A percentile compares a stretch with the other conserved stretches of the same genome.
Conservation (phyloP, 306 rosid species). For the Prinsepia uniflora region DNA sequence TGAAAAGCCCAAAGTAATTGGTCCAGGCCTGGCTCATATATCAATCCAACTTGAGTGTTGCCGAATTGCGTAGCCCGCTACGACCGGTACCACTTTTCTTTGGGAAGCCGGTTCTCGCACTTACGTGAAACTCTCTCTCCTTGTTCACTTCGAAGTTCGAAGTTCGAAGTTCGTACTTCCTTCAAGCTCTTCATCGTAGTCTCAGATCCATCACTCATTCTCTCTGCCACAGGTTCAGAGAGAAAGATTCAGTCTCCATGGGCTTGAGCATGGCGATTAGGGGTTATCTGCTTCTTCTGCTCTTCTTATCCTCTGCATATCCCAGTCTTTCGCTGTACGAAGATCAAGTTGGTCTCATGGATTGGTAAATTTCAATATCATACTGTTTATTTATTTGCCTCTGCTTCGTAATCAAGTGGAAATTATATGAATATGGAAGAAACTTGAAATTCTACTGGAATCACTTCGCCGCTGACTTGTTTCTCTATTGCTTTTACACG, state of each 20-base stretch:
- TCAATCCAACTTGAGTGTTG: background rate
- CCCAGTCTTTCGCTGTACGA: slow-evolving; percentile 57
- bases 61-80: background rate
- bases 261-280: slow-evolving; percentile 68
- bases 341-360: slow-evolving; percentile 97
- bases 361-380: slow-evolving; percentile 59
- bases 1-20: background rate
- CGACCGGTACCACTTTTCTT: background rate
- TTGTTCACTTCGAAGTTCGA: background rate
- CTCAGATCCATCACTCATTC: slow-evolving; percentile 9
- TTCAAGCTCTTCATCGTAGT: background rate
- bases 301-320: slow-evolving; percentile 33
- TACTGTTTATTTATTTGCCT: background rate
- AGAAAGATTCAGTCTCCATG: slow-evolving; percentile 40
- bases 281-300: slow-evolving; percentile 36
- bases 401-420: slow-evolving; percentile 7
- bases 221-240: background rate
- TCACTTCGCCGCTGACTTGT: background rate
- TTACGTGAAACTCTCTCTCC: background rate
- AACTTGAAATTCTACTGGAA: background rate
- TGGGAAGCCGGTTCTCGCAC: background rate
- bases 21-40: background rate
- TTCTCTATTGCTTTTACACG: background rate
- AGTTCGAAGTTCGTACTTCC: background rate
- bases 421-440: background rate